These are phyloP conservation scores for Gillenia trifoliata DNA, from an alignment of 306 rosid species.

Conservation along the genomic window DNA sequence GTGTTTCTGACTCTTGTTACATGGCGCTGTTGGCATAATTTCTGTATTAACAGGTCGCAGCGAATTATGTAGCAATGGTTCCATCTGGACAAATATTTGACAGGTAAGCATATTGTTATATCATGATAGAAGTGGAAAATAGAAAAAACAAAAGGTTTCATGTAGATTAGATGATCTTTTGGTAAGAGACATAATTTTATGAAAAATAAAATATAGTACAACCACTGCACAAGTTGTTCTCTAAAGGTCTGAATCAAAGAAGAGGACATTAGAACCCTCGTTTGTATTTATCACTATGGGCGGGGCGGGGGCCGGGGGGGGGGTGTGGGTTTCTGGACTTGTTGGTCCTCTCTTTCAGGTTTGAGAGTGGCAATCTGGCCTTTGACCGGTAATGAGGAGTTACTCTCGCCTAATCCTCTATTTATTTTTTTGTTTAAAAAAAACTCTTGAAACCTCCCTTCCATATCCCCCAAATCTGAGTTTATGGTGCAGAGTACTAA, in stretches of 20 bases:
- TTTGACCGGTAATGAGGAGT: too few species aligned
- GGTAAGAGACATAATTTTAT: not conserved
- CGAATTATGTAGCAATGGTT: conserved; percentile 95
- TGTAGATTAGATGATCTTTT: not conserved
- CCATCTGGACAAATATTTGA: conserved; percentile 97
- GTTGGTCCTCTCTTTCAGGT: too few species aligned
- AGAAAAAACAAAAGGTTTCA: not conserved
- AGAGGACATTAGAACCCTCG: too few species aligned
- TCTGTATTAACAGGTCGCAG: conserved; percentile 63
- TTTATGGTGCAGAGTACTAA: not conserved
- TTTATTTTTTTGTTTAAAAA: not conserved
- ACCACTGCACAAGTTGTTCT: not conserved
- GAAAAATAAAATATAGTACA: not conserved
- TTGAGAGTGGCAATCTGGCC: too few species aligned
- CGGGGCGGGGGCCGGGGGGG: too few species aligned
- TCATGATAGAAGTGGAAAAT: not conserved
- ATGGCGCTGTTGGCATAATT: not conserved
- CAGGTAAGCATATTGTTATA: conserved; percentile 42
- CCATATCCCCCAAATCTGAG: not conserved
- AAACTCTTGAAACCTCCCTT: not conserved
- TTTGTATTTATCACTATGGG: too few species aligned
- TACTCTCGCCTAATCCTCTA: too few species aligned
- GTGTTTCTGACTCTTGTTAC: not conserved
- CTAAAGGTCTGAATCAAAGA: not conserved
- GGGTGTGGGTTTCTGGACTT: too few species aligned